Percentiles rank a stretch among this genome's conserved stretches.
Conservation (phyloP, 768 basidiomycete species). For the Hericium coralloides region DNA sequence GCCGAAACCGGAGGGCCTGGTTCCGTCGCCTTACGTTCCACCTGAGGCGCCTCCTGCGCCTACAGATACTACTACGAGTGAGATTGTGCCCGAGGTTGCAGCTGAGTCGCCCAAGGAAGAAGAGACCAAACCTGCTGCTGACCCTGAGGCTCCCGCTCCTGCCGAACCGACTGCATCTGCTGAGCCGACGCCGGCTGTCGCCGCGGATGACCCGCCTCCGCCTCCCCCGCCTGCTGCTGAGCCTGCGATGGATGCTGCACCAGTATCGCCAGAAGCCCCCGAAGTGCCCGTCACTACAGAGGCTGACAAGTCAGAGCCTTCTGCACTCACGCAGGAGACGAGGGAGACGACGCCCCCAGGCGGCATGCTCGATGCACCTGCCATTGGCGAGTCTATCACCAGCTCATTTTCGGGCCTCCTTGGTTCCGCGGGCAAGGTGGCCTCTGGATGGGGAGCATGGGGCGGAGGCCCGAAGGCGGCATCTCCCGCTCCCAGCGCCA, state of each 20-base stretch:
- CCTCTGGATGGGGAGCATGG: neutral
- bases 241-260: neutral
- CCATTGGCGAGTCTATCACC: no score
- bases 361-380: no score
- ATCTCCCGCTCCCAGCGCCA: no score
- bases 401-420: no score
- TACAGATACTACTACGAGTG: neutral
- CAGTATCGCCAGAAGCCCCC: neutral
- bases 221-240: neutral
- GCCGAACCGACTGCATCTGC: neutral
- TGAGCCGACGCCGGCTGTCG: neutral
- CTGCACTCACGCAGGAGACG: neutral
- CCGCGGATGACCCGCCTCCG: neutral
- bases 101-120: neutral
- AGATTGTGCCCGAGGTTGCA: neutral
- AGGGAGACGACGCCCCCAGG: neutral
- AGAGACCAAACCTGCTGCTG: neutral
- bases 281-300: neutral
- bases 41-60: neutral
- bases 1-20: conserved; percentile 3
- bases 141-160: neutral
- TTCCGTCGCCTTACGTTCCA: neutral
- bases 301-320: no score
- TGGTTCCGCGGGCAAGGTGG: neutral
- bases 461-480: neutral